Conservation (phyloP, 179 eudicot species). For the Drosera spatulata region DNA sequence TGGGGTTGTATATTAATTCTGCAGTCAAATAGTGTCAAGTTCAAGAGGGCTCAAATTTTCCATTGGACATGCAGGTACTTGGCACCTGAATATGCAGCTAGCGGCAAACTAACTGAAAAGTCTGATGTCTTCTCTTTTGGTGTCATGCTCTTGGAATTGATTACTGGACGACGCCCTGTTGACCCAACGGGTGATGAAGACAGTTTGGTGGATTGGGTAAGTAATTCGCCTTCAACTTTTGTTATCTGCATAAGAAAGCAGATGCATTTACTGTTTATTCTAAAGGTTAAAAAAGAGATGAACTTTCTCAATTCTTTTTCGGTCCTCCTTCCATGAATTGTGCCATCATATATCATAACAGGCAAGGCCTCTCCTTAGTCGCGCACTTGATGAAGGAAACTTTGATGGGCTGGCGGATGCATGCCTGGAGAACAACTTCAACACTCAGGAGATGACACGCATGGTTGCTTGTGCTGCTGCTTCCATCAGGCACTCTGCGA, state of each 20-base stretch:
- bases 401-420: slow-evolving; percentile 39
- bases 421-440: slow-evolving; percentile 20
- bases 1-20: no score
- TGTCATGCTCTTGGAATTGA: slow-evolving; percentile 89
- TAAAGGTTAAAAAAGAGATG: no score
- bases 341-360: slow-evolving; percentile 1
- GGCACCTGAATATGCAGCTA: slow-evolving; percentile 95
- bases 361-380: slow-evolving; percentile 46
- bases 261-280: no score
- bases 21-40: no score
- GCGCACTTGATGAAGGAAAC: slow-evolving; percentile 42
- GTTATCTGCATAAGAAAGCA: no score
- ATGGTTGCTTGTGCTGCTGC: slow-evolving; percentile 64
- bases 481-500: slow-evolving; percentile 46
- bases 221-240: slow-evolving; percentile 7
- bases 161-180: slow-evolving; percentile 85
- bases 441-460: slow-evolving; percentile 38
- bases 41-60: no score
- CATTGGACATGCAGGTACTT: slow-evolving; percentile 40
- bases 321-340: no score
- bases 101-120: slow-evolving; percentile 90
- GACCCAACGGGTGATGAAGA: slow-evolving; percentile 56
- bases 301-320: no score
- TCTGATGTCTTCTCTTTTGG: slow-evolving; percentile 98
- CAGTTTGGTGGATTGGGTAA: slow-evolving; percentile 96